phyloP scores from a whole-genome alignment of 2,329 filamentous ascomycete genomes.

The Aspergillus ochraceoroseus region DNA sequence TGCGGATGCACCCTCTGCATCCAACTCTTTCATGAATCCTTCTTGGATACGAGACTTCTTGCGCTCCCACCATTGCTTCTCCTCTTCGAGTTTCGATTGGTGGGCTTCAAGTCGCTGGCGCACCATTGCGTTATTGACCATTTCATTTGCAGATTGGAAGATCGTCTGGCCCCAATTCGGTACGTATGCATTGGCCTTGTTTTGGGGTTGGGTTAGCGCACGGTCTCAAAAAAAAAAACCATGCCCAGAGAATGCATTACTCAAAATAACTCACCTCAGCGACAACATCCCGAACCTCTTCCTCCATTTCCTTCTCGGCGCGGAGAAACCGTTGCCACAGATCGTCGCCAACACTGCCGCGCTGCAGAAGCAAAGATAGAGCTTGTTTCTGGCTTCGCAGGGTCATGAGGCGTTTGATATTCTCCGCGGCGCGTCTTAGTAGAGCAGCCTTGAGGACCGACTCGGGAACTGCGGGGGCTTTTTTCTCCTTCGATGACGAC shows the following conservation, averaged over 20 bases:
- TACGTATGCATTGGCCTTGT: constrained; percentile 79
- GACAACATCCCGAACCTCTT: constrained; percentile 89
- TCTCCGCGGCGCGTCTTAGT: constrained; percentile 81
- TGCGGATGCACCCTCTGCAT: constrained; percentile 21
- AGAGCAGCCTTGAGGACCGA: constrained; percentile 83
- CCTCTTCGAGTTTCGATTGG: constrained; percentile 62
- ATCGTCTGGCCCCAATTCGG: constrained; percentile 90
- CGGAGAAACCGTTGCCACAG: constrained; percentile 87
- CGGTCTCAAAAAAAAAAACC: constrained; percentile 17
- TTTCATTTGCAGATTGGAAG: constrained; percentile 97
- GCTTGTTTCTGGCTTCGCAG: constrained; percentile 85
- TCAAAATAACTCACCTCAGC: constrained; percentile 81
- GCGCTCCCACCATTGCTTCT: constrained; percentile 92
- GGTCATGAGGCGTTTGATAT: constrained; percentile 86
- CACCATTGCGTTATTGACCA: constrained; percentile 75
- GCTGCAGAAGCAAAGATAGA: constrained; percentile 73
- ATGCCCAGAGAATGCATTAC: too few species aligned
- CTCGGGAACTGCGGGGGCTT: constrained; percentile 68
- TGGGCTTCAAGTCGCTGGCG: constrained; percentile 71
- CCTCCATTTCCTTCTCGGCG: constrained; percentile 96
- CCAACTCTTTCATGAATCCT: constrained; percentile 80
- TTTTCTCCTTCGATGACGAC: constrained; percentile 54
- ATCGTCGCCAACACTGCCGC: constrained; percentile 92
- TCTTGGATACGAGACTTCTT: constrained; percentile 66
- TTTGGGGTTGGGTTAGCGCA: neutral